Evolutionary conservation across 2,329 filamentous ascomycete genomes (phyloP).

Genomic region (Plenodomus tracheiphilus): DNA sequence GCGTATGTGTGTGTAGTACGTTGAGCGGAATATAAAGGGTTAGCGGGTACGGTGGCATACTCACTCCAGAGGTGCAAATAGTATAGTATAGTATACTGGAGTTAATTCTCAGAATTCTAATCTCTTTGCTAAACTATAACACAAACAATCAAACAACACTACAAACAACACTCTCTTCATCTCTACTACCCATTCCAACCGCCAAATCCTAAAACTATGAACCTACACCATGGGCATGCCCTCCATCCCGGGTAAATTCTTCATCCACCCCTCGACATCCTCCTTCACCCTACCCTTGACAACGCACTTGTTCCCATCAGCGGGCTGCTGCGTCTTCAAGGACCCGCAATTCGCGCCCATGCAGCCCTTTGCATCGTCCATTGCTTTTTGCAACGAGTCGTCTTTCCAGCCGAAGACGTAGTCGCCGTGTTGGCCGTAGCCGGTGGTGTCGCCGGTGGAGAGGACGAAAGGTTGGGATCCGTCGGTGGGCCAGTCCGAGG

Average conservation of each 20-base stretch:
- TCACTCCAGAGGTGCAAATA: too few species aligned
- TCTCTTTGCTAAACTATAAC: too few species aligned
- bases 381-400: conserved; percentile 33
- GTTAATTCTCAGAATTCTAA: too few species aligned
- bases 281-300: conserved; percentile 24
- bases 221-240: not conserved
- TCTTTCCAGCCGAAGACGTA: conserved; percentile 40
- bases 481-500: not conserved
- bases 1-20: too few species aligned
- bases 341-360: conserved; percentile 26
- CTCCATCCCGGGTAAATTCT: conserved; percentile 15
- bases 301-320: conserved; percentile 19
- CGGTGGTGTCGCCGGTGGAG: conserved; percentile 26
- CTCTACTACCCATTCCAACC: too few species aligned
- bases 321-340: conserved; percentile 24
- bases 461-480: conserved; percentile 10
- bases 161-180: too few species aligned
- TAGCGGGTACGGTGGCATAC: too few species aligned
- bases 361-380: conserved; percentile 30
- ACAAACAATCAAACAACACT: too few species aligned
- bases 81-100: too few species aligned
- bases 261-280: conserved; percentile 25
- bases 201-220: too few species aligned
- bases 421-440: conserved; percentile 30
- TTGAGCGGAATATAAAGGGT: too few species aligned